phyloP scores from a whole-genome alignment of 2,329 filamentous ascomycete genomes.

The Cladophialophora bantiana region DNA sequence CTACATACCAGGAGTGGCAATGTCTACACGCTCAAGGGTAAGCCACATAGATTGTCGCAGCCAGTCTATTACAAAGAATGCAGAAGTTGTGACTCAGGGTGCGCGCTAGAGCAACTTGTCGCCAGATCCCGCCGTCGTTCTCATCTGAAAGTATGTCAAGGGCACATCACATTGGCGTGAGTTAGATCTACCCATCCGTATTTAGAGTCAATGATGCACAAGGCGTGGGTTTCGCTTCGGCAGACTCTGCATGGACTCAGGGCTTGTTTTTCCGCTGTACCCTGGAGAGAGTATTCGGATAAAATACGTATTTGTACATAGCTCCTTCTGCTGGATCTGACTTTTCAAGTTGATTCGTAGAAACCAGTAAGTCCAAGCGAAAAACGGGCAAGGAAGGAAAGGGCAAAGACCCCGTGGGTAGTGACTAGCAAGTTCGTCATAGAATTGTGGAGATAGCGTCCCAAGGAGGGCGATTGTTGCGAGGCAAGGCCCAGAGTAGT shows the following conservation, averaged over 20 bases:
- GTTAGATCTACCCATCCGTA: not conserved
- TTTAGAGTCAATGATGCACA: not conserved
- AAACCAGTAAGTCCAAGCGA: constrained; percentile 2
- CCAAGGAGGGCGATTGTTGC: not conserved
- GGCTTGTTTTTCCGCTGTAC: not conserved
- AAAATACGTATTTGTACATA: not conserved
- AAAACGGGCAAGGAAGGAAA: not conserved
- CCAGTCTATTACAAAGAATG: not conserved
- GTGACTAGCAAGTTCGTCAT: not conserved
- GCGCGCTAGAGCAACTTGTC: not conserved
- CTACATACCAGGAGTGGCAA: constrained; percentile 1
- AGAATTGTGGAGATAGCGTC: not conserved
- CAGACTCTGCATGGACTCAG: not conserved
- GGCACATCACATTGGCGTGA: not conserved
- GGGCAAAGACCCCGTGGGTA: not conserved
- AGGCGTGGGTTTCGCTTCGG: not conserved
- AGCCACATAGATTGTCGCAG: not conserved
- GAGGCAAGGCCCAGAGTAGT: not conserved
- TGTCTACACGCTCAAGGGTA: not conserved
- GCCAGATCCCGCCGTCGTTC: not conserved
- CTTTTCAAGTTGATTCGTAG: not conserved
- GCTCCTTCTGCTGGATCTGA: not conserved
- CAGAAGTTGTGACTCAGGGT: not conserved
- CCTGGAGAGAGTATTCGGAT: not conserved
- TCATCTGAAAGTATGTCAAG: not conserved